Conservation (phyloP, 2,329 filamentous ascomycete genomes). For the Monosporascus sp. region DNA sequence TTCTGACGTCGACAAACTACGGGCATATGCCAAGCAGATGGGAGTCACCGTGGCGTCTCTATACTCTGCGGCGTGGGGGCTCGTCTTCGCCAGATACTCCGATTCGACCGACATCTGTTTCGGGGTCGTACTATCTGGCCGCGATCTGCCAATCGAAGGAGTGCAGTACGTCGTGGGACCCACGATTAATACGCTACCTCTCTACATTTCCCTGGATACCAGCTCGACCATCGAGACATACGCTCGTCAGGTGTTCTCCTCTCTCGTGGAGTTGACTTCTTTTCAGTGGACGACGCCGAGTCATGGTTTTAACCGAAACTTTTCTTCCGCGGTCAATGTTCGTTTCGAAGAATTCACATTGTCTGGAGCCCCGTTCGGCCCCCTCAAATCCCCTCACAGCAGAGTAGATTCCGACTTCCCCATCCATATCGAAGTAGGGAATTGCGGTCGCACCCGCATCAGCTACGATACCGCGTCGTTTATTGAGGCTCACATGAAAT, state of each 20-base stretch:
- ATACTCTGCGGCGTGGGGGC: slow-evolving; percentile 29
- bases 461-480: no score
- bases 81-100: slow-evolving; percentile 25
- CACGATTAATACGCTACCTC: slow-evolving; percentile 26
- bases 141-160: slow-evolving; percentile 26
- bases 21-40: no score
- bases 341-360: background rate
- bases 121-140: slow-evolving; percentile 30
- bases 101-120: slow-evolving; percentile 27
- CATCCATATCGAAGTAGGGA: no score
- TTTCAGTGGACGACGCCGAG: slow-evolving; percentile 11
- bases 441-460: no score
- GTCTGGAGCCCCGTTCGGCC: background rate
- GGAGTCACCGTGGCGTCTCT: no score
- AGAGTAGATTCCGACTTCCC: no score
- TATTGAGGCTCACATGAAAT: no score
- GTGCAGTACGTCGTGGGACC: slow-evolving; percentile 27
- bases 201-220: slow-evolving; percentile 11
- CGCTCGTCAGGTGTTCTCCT: slow-evolving; percentile 1
- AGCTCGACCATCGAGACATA: background rate
- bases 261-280: slow-evolving; percentile 1
- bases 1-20: no score
- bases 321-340: slow-evolving; percentile 2
- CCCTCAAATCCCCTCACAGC: no score
- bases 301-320: slow-evolving; percentile 6